Conservation (phyloP, 768 basidiomycete species). For the Lyophyllum atratum region DNA sequence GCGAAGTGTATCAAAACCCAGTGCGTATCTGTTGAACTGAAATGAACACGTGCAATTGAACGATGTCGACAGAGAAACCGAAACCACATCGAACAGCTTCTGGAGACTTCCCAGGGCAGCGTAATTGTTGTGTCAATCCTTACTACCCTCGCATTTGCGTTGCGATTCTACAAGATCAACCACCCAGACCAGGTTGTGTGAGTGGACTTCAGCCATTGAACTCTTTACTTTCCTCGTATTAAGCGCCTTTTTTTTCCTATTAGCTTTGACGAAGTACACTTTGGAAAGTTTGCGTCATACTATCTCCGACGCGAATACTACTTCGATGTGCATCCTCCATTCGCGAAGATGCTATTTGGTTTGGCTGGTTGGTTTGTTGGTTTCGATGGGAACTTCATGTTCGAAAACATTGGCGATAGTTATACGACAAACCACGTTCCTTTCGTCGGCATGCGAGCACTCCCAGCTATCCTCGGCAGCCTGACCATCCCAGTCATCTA, state of each 20-base stretch:
- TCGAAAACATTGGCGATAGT: conserved; percentile 94
- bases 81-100: conserved; percentile 58
- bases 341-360: conserved; percentile 94
- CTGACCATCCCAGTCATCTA: conserved; percentile 91
- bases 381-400: conserved; percentile 91
- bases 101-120: conserved; percentile 68
- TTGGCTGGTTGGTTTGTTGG: conserved; percentile 96
- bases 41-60: conserved; percentile 2
- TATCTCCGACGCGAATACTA: conserved; percentile 95
- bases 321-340: conserved; percentile 98
- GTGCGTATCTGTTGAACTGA: conserved; percentile 30
- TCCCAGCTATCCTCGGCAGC: conserved; percentile 90
- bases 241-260: not conserved
- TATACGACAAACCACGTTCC: conserved; percentile 88
- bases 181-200: conserved; percentile 95
- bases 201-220: conserved; percentile 29
- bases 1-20: conserved; percentile 48
- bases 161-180: conserved; percentile 93
- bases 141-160: conserved; percentile 75
- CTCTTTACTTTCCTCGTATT: not conserved
- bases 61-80: conserved; percentile 46
- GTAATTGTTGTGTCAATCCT: conserved; percentile 59
- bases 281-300: conserved; percentile 96
- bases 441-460: conserved; percentile 89
- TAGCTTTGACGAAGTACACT: conserved; percentile 98